A percentile compares a stretch with the other conserved stretches of the same genome.
These are phyloP conservation scores for Solanum dulcamara DNA, from an alignment of 257 asterid genomes.

Conservation along the genomic window DNA sequence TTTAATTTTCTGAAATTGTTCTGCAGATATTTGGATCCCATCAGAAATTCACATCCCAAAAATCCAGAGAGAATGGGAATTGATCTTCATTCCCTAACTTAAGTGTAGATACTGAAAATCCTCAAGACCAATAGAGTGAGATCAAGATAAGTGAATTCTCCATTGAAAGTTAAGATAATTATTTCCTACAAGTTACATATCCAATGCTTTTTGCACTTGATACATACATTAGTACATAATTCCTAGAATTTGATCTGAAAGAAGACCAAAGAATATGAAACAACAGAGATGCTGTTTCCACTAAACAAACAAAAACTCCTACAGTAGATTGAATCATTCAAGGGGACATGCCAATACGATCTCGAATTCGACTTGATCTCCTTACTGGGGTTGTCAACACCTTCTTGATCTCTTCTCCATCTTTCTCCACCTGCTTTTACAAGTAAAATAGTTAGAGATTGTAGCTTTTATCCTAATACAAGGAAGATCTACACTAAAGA, in stretches of 20 bases:
- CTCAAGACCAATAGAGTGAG: no score
- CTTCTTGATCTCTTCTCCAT: slow-evolving; percentile 21
- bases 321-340: neutral
- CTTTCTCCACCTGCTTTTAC: slow-evolving; percentile 31
- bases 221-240: no score
- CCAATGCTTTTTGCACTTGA: neutral
- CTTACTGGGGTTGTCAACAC: slow-evolving; percentile 46
- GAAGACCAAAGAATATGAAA: neutral
- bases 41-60: no score
- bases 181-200: neutral
- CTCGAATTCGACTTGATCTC: slow-evolving; percentile 59
- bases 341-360: slow-evolving; percentile 36
- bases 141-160: neutral
- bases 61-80: no score
- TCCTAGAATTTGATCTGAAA: neutral
- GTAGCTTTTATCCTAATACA: neutral
- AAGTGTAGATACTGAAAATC: no score
- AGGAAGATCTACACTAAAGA: neutral
- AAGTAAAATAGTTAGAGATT: neutral
- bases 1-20: neutral
- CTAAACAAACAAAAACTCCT: neutral
- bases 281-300: neutral
- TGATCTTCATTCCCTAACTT: no score
- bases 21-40: neutral
- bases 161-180: neutral